Evolutionary conservation across 2,329 filamentous ascomycete species (phyloP), one percentile per base, ranked within the genome.

Genomic region (Xylaria digitata): DNA sequence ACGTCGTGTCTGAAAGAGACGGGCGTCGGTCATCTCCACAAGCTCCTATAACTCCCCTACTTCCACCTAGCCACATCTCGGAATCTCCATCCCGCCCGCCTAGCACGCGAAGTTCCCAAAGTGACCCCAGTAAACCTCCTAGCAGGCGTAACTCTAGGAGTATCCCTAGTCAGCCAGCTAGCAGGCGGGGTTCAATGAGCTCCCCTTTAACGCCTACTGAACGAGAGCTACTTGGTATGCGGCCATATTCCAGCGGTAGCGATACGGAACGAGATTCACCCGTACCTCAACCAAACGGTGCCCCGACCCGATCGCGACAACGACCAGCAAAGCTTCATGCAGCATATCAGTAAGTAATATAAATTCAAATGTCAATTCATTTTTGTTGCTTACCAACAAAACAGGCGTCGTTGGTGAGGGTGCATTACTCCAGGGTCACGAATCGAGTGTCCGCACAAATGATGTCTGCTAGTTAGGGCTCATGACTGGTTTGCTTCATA

Each of bases 181-280:
- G 68, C 37, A 69, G 59, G 42, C 68, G 63, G 40, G 66, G 64
- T 42, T 71, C 61, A 7, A 32, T 58, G 5, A 73, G 63, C 26
- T 78, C 76, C n/a, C 72, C 75, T 8, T 69, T 78, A 21, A 76
- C 76, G 30, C 70, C 73, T 13, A 75, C 71, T 32, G 75, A 77
- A 26, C 72, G 72, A 11, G 75, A 75, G 65, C 61, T 78, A n/a
- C 71, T 78, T 45, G 75, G 76, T 17, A 49, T 77, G 60, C 67
- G 63, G n/a, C 66, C 67, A 30, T 70, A 71, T 42, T 69, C 62
- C 1, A 69, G 67, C 43, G 71, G 57, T 9, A 75, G 72, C 26
- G 74, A 78, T 19, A 49, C 67, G 13, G 73, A 61, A 46, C 66
- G 26, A 48, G 70, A 71, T 6, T 72, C 72, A 3, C 71, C 72